Percentiles rank a stretch among this genome's conserved stretches.
Conservation (phyloP, 148 eudicot species). For the Rhododendron mucronatum region DNA sequence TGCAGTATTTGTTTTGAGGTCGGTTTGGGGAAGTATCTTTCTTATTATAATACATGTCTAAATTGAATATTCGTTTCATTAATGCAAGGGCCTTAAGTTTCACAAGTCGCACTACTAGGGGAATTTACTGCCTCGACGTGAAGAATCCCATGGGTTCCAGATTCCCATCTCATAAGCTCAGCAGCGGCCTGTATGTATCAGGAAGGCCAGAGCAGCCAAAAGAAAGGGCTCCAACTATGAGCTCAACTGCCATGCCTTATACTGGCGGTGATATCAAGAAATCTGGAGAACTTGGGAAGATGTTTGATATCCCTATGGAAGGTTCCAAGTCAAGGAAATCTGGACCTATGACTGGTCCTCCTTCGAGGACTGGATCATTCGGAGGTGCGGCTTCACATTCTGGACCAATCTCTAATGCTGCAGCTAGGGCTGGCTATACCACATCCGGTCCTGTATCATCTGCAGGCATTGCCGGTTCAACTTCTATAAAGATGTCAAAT, state of each 20-base stretch:
- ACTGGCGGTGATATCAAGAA: constrained; percentile 94
- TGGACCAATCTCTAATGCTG: constrained; percentile 68
- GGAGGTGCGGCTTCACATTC: constrained; percentile 81
- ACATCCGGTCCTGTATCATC: constrained; percentile 40
- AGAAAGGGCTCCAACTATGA: constrained; percentile 89
- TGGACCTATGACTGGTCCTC: constrained; percentile 68
- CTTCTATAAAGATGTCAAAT: constrained; percentile 67
- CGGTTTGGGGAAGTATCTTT: background rate
- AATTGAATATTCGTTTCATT: background rate
- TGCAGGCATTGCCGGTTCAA: constrained; percentile 49
- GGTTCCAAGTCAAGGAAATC: constrained; percentile 81
- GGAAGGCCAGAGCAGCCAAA: constrained; percentile 92
- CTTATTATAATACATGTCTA: background rate
- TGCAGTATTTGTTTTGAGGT: background rate
- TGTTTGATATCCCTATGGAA: constrained; percentile 80
- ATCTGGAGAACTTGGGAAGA: constrained; percentile 94
- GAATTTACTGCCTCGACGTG: background rate
- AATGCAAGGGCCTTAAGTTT: background rate
- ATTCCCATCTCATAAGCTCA: constrained; percentile 83
- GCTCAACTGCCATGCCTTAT: constrained; percentile 87
- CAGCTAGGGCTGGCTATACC: constrained; percentile 42
- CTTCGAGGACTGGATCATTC: constrained; percentile 75
- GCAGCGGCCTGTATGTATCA: constrained; percentile 92
- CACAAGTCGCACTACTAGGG: background rate
- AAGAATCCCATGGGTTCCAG: constrained; percentile 72